A percentile compares a stretch with the other conserved stretches of the same genome.
Conservation (phyloP, 805 yeast species). For the Nakazawaea ernobii region DNA sequence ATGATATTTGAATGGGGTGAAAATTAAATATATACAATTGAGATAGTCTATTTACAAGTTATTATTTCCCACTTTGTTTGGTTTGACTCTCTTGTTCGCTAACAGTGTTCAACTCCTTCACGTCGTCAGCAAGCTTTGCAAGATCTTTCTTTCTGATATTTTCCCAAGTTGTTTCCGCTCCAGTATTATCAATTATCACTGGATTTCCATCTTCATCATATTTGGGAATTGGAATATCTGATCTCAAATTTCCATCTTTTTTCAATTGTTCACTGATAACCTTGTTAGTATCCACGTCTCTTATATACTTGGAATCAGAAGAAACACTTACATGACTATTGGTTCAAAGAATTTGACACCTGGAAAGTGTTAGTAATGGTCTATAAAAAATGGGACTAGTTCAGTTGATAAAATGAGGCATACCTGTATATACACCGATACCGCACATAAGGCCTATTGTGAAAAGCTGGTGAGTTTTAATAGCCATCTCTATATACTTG, state of each 20-base stretch:
- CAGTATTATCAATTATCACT: constrained; percentile 13
- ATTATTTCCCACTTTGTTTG: too few relatives aligned
- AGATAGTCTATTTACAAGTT: too few relatives aligned
- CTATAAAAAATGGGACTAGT: constrained; percentile 2
- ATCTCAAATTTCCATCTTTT: constrained; percentile 60
- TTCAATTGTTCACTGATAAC: constrained; percentile 47
- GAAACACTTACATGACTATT: constrained; percentile 48
- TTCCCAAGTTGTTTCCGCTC: background rate
- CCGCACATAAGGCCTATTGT: constrained; percentile 22
- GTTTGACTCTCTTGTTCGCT: too few relatives aligned
- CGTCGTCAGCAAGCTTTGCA: too few relatives aligned
- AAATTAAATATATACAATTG: too few relatives aligned
- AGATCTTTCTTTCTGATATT: background rate
- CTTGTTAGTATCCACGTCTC: background rate
- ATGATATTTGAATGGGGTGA: too few relatives aligned
- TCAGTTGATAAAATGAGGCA: constrained; percentile 2
- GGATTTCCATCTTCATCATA: constrained; percentile 40
- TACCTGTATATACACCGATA: constrained; percentile 40
- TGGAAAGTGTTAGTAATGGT: constrained; percentile 2
- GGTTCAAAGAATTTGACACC: constrained; percentile 74
- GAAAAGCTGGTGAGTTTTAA: constrained; percentile 16
- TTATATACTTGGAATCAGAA: too few relatives aligned
- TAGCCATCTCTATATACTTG: constrained; percentile 7
- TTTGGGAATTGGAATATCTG: constrained; percentile 52
- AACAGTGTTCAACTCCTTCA: too few relatives aligned